phyloP scores from a whole-genome alignment of 2,329 filamentous ascomycete genomes.

The Arthrobotrys megalospora region DNA sequence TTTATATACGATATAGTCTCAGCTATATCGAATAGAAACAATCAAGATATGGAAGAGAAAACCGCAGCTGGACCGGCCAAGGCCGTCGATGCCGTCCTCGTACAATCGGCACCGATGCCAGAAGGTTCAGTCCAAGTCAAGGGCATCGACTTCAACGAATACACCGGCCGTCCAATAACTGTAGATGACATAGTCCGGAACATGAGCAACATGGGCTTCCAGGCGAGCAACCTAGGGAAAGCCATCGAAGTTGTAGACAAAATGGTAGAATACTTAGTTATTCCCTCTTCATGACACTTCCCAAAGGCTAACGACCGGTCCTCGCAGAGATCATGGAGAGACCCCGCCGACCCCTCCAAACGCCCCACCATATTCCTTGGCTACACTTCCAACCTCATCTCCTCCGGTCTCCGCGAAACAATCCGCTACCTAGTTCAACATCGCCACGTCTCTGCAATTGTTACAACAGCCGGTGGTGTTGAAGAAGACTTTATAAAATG shows the following conservation, averaged over 20 bases:
- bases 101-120: conserved; percentile 85
- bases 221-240: conserved; percentile 84
- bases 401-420: conserved; percentile 91
- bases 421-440: conserved; percentile 94
- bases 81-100: conserved; percentile 77
- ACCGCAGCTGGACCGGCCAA: conserved; percentile 22
- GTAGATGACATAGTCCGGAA: conserved; percentile 85
- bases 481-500: conserved; percentile 99
- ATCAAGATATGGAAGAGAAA: conserved; percentile 33
- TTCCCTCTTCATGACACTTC: conserved; percentile 11
- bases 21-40: not conserved
- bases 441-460: conserved; percentile 90
- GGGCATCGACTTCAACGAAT: conserved; percentile 91
- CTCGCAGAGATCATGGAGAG: conserved; percentile 79
- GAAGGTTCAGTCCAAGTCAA: conserved; percentile 78
- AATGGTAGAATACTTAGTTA: conserved; percentile 78
- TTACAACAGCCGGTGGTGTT: conserved; percentile 93
- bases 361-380: conserved; percentile 95
- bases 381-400: conserved; percentile 98
- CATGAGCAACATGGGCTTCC: conserved; percentile 89
- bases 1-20: not conserved
- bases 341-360: conserved; percentile 80
- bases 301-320: not conserved
- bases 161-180: conserved; percentile 81
- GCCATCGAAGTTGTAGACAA: conserved; percentile 93